Evolutionary conservation across 495 filamentous ascomycete species (phyloP), one percentile per base, ranked within the genome.

Genomic region (Neurospora pannonica): DNA sequence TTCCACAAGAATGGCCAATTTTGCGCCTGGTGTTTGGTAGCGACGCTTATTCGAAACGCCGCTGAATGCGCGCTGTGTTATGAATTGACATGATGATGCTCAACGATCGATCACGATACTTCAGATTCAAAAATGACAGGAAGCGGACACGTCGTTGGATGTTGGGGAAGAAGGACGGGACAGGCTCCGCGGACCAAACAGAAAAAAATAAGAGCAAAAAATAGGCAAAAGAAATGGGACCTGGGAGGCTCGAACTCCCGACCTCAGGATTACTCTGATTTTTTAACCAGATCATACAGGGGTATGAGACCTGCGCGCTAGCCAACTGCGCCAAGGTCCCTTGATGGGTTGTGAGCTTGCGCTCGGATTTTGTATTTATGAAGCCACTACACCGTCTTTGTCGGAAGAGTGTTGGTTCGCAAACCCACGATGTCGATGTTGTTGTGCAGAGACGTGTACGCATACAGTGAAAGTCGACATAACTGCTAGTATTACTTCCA

Each of bases 191-290:
- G n/a, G n/a, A n/a, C n/a, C n/a, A 11, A 48, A 11, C n/a, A 13
- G 21, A 54, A 2, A 62, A 24, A 54, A 24, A 5, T n/a, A 15
- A 8, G 8, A 9, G 5, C 2, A 60, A 34, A 62, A 67, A 19
- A 34, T 67, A 19, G 28, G 28, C 54, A 76, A 76, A 76, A 72
- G 10, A 24, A 62, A 71, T 76, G 75, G 40, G 46, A 76, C 75
- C 34, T 74, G 75, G 73, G 75, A 76, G 75, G 75, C 69, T 76
- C 75, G 75, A 76, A 76, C 75, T 76, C 75, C 73, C 75, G 75
- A 76, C 72, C 75, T 76, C 71, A 71, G 72, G 75, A 76, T 76
- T 62, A 39, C 75, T 74, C 75, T 74, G 67, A 71, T 34, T 74
- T 73, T 76, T 31, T 36, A 69, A 76, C 36, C 72, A 76, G 73